Percentiles rank a stretch among this genome's conserved stretches.
Conservation (phyloP, 805 yeast species). For the Wickerhamomyces queroliae region DNA sequence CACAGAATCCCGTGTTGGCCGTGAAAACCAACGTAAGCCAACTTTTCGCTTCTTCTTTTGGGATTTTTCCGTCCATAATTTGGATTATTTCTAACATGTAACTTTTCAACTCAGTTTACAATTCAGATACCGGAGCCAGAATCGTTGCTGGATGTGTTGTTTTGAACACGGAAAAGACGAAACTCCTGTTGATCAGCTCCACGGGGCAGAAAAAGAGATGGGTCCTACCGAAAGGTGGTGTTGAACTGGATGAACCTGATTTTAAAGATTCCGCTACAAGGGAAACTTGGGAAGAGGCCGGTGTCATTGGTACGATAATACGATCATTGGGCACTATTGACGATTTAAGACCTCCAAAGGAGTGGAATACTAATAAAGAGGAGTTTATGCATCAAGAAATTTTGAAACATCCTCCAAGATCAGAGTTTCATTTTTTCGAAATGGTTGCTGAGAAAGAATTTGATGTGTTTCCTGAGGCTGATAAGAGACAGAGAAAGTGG, state of each 20-base stretch:
- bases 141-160: conserved; percentile 92
- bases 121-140: conserved; percentile 63
- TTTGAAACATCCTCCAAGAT: conserved; percentile 49
- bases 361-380: conserved; percentile 29
- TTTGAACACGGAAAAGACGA: conserved; percentile 45
- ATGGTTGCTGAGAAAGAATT: conserved; percentile 53
- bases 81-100: background rate
- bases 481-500: conserved; percentile 66
- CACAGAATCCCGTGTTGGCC: conserved; percentile 11
- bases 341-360: conserved; percentile 50
- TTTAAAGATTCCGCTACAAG: conserved; percentile 46
- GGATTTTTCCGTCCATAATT: background rate
- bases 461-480: conserved; percentile 71
- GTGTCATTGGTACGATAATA: conserved; percentile 64
- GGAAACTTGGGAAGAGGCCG: conserved; percentile 99
- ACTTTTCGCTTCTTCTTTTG: background rate
- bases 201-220: conserved; percentile 62
- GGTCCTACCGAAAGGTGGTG: conserved; percentile 96
- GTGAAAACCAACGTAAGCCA: conserved; percentile 23
- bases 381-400: conserved; percentile 20
- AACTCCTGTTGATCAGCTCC: conserved; percentile 77
- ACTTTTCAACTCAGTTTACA: conserved; percentile 41
- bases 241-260: conserved; percentile 71
- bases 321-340: conserved; percentile 56
- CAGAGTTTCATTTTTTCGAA: conserved; percentile 89